A percentile compares a stretch with the other conserved stretches of the same genome.
Evolutionary conservation across 257 asterid species (phyloP).

Genomic region (Solanum megistacrolobum): DNA sequence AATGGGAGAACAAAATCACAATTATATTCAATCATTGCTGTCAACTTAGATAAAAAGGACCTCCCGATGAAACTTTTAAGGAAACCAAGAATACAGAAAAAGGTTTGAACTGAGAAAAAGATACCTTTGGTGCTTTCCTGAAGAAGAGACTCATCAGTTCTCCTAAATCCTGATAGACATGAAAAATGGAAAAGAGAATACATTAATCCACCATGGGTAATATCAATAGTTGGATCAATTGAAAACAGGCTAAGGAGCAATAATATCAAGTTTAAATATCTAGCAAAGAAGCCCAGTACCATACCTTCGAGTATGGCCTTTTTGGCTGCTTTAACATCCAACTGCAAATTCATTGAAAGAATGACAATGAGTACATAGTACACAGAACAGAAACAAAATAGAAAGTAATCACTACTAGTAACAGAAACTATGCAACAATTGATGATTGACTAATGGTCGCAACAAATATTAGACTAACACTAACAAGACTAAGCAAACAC

Average conservation of each 20-base stretch:
- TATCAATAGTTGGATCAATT: not conserved
- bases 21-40: not conserved
- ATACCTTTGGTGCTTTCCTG: constrained; percentile 72
- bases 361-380: not conserved
- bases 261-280: not conserved
- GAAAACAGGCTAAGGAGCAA: not conserved
- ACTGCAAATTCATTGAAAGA: constrained; percentile 36
- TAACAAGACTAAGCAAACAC: constrained; percentile 45
- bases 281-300: not conserved
- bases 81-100: not conserved
- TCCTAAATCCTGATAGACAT: constrained; percentile 48
- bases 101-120: not conserved
- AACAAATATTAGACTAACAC: constrained; percentile 15
- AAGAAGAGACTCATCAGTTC: constrained; percentile 73
- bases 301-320: constrained; percentile 79
- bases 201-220: not conserved
- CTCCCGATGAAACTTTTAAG: not conserved
- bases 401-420: not conserved
- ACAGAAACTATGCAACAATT: not conserved
- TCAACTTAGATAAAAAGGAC: not conserved
- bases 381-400: constrained; percentile 2
- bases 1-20: not conserved
- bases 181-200: not conserved
- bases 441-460: not conserved
- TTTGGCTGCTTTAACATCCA: constrained; percentile 74